Base-by-base conservation (phyloP, 2,329 filamentous ascomycete genomes). In the Hypomyces perniciosus region DNA sequence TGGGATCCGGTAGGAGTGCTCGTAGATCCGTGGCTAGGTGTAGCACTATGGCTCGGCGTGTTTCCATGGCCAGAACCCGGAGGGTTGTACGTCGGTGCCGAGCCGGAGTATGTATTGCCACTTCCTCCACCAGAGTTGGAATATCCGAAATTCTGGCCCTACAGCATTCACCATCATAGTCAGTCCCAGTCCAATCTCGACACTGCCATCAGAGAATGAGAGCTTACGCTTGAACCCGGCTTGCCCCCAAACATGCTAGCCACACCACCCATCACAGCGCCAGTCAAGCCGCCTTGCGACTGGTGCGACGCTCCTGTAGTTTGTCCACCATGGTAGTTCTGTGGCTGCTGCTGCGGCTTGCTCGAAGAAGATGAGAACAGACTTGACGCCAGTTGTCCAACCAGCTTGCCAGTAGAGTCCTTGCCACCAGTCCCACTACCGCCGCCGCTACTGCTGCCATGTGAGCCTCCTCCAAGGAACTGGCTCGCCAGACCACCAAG, bases 61-160 rank as follows among this genome's bases (percentile, higher is more conserved):
- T 20, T 59, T 27, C 56, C 57, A 30, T 62, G 59, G 37, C 59
- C 57, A 28, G 59, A 61, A 12, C 65, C 62, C 8, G 66, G 61
- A 8, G 70, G 68, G 13, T 71, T 63, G 53, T 72, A 71, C 5
- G 67, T 70, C 9, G 85, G 85, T 37, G 83, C 80, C 51, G 79
- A 73, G 50, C 83, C 84, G 54, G 72, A 76, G 64, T 87, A 88
- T 35, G 74, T 73, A 29, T 50, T 50, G 41, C 78, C 77, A 54
- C 75, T 65, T 40, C 77, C 71, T 40, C 75, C 20, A 20, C 20
- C 76, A 4, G 73, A 65, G 59, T 78, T 78, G 26, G 80, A 81
- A 65, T 86, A 86, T 31, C 83, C 84, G 62, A 79, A 88, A 61
- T 77, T 79, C 56, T 81, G 75, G 53, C 71, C 70, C 72, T 78